phyloP scores from a whole-genome alignment of 805 yeast genomes.

The Starmerella davenportii region DNA sequence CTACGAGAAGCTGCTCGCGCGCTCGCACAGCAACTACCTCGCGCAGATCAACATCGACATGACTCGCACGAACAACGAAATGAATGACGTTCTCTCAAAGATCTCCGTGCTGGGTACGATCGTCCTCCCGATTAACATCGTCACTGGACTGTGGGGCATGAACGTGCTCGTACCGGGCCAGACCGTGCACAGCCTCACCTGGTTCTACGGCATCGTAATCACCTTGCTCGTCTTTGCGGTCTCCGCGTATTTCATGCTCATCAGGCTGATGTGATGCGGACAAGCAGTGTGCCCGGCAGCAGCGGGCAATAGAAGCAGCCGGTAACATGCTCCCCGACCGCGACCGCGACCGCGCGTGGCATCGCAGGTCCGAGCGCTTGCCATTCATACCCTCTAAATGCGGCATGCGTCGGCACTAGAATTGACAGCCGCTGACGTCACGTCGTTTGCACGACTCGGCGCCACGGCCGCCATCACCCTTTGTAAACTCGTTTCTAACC shows the following conservation, averaged over 20 bases:
- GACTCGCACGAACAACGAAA: constrained; percentile 92
- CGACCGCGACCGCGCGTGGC: no score
- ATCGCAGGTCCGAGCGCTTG: no score
- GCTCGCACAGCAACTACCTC: constrained; percentile 89
- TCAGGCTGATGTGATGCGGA: constrained; percentile 15
- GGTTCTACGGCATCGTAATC: constrained; percentile 37
- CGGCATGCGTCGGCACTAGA: no score
- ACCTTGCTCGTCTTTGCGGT: constrained; percentile 21
- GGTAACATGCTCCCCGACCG: not conserved
- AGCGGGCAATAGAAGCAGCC: not conserved
- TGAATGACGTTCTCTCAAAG: constrained; percentile 88
- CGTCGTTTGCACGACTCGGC: no score
- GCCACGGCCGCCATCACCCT: no score
- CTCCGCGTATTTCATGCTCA: constrained; percentile 14
- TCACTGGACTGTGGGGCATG: constrained; percentile 98
- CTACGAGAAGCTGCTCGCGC: constrained; percentile 78
- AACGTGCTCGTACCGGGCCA: constrained; percentile 95
- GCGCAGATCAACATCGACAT: constrained; percentile 95
- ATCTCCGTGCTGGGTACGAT: constrained; percentile 88
- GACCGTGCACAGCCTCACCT: constrained; percentile 32
- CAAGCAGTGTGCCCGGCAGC: no score
- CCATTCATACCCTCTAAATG: no score
- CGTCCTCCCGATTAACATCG: constrained; percentile 83
- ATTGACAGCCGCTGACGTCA: no score
- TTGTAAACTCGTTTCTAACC: no score